Evolutionary conservation across 352 stramenopile species (phyloP).

Genomic region (Phytophthora idaei): DNA sequence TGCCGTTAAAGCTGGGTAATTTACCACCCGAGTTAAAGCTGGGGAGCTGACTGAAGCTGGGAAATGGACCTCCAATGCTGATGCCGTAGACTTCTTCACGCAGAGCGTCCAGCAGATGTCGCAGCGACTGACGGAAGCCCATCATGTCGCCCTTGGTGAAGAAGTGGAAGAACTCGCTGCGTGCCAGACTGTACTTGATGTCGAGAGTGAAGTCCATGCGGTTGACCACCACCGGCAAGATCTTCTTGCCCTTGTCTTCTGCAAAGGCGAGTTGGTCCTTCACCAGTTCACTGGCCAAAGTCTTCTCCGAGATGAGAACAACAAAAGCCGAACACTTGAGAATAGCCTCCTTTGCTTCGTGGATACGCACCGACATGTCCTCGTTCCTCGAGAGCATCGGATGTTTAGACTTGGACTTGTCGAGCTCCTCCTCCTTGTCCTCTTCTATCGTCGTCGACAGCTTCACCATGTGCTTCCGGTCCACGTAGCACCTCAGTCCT

Average conservation of each 20-base stretch:
- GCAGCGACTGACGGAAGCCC: constrained; percentile 69
- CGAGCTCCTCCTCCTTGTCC: constrained; percentile 33
- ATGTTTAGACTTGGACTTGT: constrained; percentile 13
- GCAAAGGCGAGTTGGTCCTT: constrained; percentile 84
- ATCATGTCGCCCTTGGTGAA: constrained; percentile 82
- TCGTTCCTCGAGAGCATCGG: constrained; percentile 35
- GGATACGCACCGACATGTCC: constrained; percentile 75
- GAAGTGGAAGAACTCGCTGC: constrained; percentile 84
- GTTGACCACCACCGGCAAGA: constrained; percentile 77
- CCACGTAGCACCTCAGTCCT: constrained; percentile 73
- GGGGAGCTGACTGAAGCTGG: constrained; percentile 12
- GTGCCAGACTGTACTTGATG: constrained; percentile 81
- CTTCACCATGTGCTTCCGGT: constrained; percentile 48
- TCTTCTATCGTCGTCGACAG: constrained; percentile 32
- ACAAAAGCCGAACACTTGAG: constrained; percentile 82
- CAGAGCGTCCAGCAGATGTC: constrained; percentile 57
- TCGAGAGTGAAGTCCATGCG: constrained; percentile 69
- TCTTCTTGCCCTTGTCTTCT: constrained; percentile 86
- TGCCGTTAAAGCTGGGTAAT: constrained; percentile 15
- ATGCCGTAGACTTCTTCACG: constrained; percentile 77
- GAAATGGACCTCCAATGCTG: constrained; percentile 31
- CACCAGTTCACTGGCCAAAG: constrained; percentile 68
- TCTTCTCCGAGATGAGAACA: constrained; percentile 78
- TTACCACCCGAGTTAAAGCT: constrained; percentile 14
- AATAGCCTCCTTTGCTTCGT: constrained; percentile 83